Conservation (phyloP, 2,329 filamentous ascomycete genomes). For the Penicillium sp. region DNA sequence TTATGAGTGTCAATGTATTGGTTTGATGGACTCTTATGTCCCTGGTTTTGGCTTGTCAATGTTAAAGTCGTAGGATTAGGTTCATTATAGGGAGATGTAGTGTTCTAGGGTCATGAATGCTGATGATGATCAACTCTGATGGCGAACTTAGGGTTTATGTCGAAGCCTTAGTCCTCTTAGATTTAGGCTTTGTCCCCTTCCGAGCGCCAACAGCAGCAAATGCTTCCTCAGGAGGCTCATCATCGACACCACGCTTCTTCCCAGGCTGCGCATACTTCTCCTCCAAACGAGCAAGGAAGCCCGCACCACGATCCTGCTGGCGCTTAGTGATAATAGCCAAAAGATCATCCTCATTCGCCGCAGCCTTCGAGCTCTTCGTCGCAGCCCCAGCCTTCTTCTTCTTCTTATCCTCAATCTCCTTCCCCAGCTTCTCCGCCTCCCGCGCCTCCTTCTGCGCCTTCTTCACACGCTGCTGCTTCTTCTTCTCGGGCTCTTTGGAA, state of each 20-base stretch:
- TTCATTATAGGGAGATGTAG: background rate
- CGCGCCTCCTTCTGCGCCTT: constrained; percentile 58
- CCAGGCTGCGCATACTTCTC: constrained; percentile 59
- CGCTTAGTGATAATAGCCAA: constrained; percentile 66
- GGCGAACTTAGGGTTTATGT: background rate
- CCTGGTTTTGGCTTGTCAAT: background rate
- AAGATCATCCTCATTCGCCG: constrained; percentile 41
- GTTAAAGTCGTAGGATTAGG: constrained; percentile 2
- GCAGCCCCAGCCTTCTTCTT: constrained; percentile 47
- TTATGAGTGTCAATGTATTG: constrained; percentile 7
- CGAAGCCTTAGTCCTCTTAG: constrained; percentile 21
- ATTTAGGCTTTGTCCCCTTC: constrained; percentile 29
- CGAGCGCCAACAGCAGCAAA: constrained; percentile 40
- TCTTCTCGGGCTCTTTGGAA: constrained; percentile 61
- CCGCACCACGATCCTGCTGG: constrained; percentile 53
- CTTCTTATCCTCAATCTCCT: constrained; percentile 65
- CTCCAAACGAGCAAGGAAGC: constrained; percentile 64
- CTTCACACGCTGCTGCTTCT: constrained; percentile 51
- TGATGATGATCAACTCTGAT: constrained; percentile 1
- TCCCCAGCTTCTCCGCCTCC: constrained; percentile 66
- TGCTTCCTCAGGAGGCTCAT: constrained; percentile 56
- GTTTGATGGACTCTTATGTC: background rate
- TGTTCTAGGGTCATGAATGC: constrained; percentile 19
- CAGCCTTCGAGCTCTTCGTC: constrained; percentile 27
- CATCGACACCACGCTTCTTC: constrained; percentile 38